Evolutionary conservation across 176 grass and related monocot species (phyloP).

Genomic region (Eragrostis nindensis): DNA sequence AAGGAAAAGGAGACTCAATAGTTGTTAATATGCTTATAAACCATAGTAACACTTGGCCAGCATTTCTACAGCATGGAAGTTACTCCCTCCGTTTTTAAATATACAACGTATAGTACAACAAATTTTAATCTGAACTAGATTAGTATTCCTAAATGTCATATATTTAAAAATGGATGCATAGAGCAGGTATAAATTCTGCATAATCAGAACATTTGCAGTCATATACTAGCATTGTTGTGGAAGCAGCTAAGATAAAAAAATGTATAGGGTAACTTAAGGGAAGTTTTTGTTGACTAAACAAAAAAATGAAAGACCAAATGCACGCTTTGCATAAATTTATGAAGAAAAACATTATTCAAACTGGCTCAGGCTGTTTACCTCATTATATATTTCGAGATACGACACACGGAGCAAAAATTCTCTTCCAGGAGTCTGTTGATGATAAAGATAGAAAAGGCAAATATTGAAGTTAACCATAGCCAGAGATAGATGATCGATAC

Average conservation of each 20-base stretch:
- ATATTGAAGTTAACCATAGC: constrained; percentile 2
- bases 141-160: too few relatives aligned
- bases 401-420: constrained; percentile 99
- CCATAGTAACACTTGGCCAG: constrained; percentile 15
- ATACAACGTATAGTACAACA: too few relatives aligned
- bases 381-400: constrained; percentile 98
- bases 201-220: neutral
- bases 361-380: constrained; percentile 57
- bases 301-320: constrained; percentile 35
- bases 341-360: constrained; percentile 1
- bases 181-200: constrained; percentile 2
- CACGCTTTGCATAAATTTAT: constrained; percentile 26
- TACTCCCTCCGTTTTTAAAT: neutral
- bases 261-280: neutral
- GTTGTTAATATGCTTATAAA: neutral
- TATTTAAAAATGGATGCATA: too few relatives aligned
- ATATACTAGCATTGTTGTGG: neutral
- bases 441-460: constrained; percentile 49
- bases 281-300: neutral
- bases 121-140: too few relatives aligned
- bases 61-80: constrained; percentile 18
- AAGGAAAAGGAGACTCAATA: constrained; percentile 13
- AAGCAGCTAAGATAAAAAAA: constrained; percentile 17
- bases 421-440: constrained; percentile 86
- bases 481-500: constrained; percentile 2